phyloP scores from a whole-genome alignment of 192 early-diverging fungal genomes.

The Backusella sp. region DNA sequence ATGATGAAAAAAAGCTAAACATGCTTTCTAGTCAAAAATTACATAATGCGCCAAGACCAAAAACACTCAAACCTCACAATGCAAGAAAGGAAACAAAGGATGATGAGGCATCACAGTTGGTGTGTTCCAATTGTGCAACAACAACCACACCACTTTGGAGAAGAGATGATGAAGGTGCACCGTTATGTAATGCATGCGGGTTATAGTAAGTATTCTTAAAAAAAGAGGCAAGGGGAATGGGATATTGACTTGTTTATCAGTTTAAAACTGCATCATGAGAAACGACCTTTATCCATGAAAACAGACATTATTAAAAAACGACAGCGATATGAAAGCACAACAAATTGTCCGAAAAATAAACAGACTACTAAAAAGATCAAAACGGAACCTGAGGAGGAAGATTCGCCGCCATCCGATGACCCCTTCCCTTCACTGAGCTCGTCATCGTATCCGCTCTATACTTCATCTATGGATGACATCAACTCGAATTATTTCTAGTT shows the following conservation, averaged over 20 bases:
- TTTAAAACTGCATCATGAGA: conserved; percentile 31
- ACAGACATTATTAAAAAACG: conserved; percentile 34
- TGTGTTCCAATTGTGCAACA: conserved; percentile 71
- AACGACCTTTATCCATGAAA: conserved; percentile 30
- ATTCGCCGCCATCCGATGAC: neutral
- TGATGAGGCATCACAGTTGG: conserved; percentile 43
- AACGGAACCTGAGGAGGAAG: neutral
- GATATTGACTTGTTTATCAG: neutral
- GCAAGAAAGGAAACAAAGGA: conserved; percentile 50
- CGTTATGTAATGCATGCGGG: conserved; percentile 50
- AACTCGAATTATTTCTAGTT: neutral
- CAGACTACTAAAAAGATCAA: neutral
- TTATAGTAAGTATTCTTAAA: conserved; percentile 37
- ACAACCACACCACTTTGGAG: conserved; percentile 95
- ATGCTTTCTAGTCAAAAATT: conserved; percentile 58
- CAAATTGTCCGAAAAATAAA: neutral
- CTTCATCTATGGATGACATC: neutral
- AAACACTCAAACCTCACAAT: conserved; percentile 74
- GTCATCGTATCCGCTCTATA: neutral
- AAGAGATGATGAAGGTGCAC: conserved; percentile 56
- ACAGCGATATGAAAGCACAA: conserved; percentile 29
- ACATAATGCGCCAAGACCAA: conserved; percentile 80
- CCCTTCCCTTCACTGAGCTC: neutral
- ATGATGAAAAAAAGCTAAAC: neutral
- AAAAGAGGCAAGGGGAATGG: neutral